These are phyloP conservation scores for Phyllosticta capitalensis DNA, from an alignment of 2,329 filamentous ascomycete genomes.

Conservation along the genomic window DNA sequence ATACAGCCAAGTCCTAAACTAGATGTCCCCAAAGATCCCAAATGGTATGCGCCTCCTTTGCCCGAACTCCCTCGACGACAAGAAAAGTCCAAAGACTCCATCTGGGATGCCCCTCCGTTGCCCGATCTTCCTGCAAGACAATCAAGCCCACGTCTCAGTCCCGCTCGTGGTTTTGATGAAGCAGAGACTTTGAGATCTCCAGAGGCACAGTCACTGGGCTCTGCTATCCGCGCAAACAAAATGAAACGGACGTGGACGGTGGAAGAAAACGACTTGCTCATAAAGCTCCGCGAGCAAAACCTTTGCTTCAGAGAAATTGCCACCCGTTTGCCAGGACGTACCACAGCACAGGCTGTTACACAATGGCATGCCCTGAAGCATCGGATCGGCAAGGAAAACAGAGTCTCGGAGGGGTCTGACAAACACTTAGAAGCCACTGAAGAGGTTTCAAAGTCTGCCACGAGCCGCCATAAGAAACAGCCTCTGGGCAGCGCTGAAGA, in stretches of 20 bases:
- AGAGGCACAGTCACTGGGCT: not conserved
- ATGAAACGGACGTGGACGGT: not conserved
- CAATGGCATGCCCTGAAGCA: not conserved
- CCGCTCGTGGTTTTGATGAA: not conserved
- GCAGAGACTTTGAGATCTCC: not conserved
- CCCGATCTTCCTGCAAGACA: not conserved
- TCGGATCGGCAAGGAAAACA: not conserved
- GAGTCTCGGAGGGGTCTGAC: not conserved
- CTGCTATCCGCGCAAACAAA: not conserved
- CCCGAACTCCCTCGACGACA: not conserved
- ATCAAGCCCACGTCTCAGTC: not conserved
- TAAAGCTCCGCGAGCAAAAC: not conserved
- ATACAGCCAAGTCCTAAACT: not conserved
- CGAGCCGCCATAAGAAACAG: not conserved
- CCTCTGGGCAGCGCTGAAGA: not conserved
- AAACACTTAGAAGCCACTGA: not conserved
- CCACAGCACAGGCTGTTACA: not conserved
- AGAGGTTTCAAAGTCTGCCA: not conserved
- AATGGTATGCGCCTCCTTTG: not conserved
- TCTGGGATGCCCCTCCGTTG: conserved; percentile 5
- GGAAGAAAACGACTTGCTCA: not conserved
- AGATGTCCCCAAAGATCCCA: not conserved
- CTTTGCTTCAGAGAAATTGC: not conserved
- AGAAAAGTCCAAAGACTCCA: not conserved
- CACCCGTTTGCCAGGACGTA: not conserved